A percentile compares a stretch with the other conserved stretches of the same genome.
Evolutionary conservation across 345 rosid species (phyloP).

Genomic region (Punica granatum): DNA sequence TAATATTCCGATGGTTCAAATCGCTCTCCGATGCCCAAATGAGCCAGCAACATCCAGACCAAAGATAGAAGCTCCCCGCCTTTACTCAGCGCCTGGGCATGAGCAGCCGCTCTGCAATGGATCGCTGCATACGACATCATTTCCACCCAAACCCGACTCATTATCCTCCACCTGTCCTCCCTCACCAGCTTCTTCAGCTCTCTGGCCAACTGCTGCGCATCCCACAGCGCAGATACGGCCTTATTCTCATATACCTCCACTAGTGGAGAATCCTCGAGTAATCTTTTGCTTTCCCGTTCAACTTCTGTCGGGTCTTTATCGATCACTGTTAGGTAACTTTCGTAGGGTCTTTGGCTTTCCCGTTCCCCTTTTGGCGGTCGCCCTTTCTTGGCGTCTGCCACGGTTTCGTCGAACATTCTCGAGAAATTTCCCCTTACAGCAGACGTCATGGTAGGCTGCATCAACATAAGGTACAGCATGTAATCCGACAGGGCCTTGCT

Average conservation of each 20-base stretch:
- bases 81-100: constrained; percentile 48
- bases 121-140: constrained; percentile 45
- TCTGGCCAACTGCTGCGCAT: constrained; percentile 47
- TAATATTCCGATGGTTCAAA: too few species aligned
- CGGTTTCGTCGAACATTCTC: constrained; percentile 8
- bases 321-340: too few species aligned
- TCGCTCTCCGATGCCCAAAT: constrained; percentile 49
- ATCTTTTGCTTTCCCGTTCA: background rate
- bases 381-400: background rate
- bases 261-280: background rate
- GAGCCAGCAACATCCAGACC: constrained; percentile 70
- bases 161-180: constrained; percentile 36
- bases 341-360: constrained; percentile 1
- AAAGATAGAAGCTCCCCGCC: constrained; percentile 58
- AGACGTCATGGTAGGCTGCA: constrained; percentile 10
- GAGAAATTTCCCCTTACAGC: constrained; percentile 2
- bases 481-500: constrained; percentile 12
- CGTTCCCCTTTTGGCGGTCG: background rate
- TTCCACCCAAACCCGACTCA: constrained; percentile 60
- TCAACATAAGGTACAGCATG: constrained; percentile 11
- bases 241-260: constrained; percentile 9
- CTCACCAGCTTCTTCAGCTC: constrained; percentile 11
- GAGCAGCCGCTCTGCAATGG: constrained; percentile 43
- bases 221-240: constrained; percentile 41
- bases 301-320: too few species aligned